A percentile compares a stretch with the other conserved stretches of the same genome.
phyloP scores from a whole-genome alignment of 2,329 filamentous ascomycete genomes.

The Epichloe elymi region DNA sequence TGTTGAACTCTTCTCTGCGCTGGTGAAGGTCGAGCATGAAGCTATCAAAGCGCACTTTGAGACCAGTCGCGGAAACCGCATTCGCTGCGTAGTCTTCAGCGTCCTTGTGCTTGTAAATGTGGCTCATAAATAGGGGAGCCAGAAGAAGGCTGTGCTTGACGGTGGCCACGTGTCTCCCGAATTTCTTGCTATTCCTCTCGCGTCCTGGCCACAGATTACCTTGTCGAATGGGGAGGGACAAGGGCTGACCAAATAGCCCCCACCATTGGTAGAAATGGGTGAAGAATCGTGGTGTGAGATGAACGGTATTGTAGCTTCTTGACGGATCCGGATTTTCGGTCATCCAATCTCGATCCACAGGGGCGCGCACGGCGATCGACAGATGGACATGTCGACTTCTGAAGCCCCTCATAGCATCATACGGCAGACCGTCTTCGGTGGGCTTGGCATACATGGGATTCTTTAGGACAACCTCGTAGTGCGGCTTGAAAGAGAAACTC shows the following conservation, averaged over 20 bases:
- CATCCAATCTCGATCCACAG: slow-evolving; percentile 76
- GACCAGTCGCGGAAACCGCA: slow-evolving; percentile 79
- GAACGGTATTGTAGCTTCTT: slow-evolving; percentile 89
- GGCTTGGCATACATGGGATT: slow-evolving; percentile 61
- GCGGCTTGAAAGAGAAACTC: slow-evolving; percentile 79
- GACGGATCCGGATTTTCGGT: slow-evolving; percentile 62
- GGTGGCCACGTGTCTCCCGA: slow-evolving; percentile 90
- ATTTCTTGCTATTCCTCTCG: slow-evolving; percentile 97
- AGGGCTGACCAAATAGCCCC: slow-evolving; percentile 87
- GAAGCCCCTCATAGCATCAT: slow-evolving; percentile 95
- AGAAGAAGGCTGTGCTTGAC: slow-evolving; percentile 94
- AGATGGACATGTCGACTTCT: slow-evolving; percentile 93
- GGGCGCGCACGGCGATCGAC: slow-evolving; percentile 81
- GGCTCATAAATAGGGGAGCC: slow-evolving; percentile 85
- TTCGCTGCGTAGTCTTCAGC: slow-evolving; percentile 67
- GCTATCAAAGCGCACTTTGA: slow-evolving; percentile 91
- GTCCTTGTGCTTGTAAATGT: slow-evolving; percentile 98
- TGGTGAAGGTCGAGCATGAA: slow-evolving; percentile 97
- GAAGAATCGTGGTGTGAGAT: slow-evolving; percentile 90
- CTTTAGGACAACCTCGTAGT: slow-evolving; percentile 82
- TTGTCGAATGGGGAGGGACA: slow-evolving; percentile 90
- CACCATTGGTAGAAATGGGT: slow-evolving; percentile 98
- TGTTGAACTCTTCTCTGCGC: slow-evolving; percentile 80
- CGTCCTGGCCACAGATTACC: slow-evolving; percentile 81
- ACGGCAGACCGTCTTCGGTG: slow-evolving; percentile 40